Evolutionary conservation across 2,329 filamentous ascomycete genomes (phyloP).

Genomic region (Alternaria incomplexa): DNA sequence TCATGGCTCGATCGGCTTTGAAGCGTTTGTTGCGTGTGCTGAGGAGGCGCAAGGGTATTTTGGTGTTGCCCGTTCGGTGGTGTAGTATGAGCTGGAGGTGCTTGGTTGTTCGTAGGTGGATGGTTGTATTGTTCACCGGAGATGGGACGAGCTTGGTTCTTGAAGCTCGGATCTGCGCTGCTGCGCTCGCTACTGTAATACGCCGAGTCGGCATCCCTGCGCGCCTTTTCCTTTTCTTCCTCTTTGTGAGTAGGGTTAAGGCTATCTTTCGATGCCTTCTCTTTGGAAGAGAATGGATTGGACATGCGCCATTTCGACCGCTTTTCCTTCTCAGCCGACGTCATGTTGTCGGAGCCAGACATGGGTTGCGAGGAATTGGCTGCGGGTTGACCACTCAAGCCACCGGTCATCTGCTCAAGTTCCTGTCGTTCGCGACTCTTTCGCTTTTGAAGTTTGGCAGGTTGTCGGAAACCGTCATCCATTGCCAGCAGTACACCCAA

Average conservation of each 20-base stretch:
- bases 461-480: slow-evolving; percentile 29
- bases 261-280: slow-evolving; percentile 31
- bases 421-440: slow-evolving; percentile 39
- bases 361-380: slow-evolving; percentile 25
- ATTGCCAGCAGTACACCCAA: slow-evolving; percentile 9
- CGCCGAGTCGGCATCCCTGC: slow-evolving; percentile 38
- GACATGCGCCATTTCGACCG: slow-evolving; percentile 46
- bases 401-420: slow-evolving; percentile 30
- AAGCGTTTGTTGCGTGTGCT: slow-evolving; percentile 15
- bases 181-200: slow-evolving; percentile 44
- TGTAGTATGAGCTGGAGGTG: slow-evolving; percentile 16
- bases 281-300: slow-evolving; percentile 45
- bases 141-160: slow-evolving; percentile 32
- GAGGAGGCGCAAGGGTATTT: slow-evolving; percentile 21
- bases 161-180: slow-evolving; percentile 42
- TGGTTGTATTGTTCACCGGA: slow-evolving; percentile 37
- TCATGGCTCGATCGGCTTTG: slow-evolving; percentile 30
- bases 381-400: slow-evolving; percentile 20
- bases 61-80: slow-evolving; percentile 10
- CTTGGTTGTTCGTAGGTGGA: slow-evolving; percentile 17
- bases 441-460: slow-evolving; percentile 42
- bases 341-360: slow-evolving; percentile 21
- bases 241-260: slow-evolving; percentile 10
- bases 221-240: slow-evolving; percentile 15
- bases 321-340: slow-evolving; percentile 41